These are phyloP conservation scores for Skeletonema marinoi DNA, from an alignment of 108 stramenopile species.

Conservation along the genomic window DNA sequence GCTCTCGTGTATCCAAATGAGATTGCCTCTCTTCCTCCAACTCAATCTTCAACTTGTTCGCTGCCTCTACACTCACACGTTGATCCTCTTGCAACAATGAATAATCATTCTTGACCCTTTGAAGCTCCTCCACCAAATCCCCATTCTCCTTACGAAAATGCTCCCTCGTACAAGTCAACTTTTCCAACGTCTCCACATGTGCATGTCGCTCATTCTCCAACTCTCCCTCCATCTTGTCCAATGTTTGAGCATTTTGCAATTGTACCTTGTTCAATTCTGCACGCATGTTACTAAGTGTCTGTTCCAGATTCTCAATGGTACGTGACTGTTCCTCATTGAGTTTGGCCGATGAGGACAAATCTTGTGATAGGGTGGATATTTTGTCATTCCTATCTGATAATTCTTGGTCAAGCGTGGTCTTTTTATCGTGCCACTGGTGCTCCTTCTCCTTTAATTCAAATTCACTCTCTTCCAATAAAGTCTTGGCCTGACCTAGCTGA, in stretches of 20 bases:
- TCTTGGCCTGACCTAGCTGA: background rate
- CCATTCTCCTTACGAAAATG: background rate
- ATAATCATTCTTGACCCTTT: background rate
- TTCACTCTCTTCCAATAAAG: conserved; percentile 1
- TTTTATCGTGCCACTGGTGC: background rate
- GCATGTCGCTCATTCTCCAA: background rate
- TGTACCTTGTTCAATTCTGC: background rate
- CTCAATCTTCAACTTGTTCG: background rate
- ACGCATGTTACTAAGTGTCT: background rate
- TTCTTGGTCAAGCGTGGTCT: background rate
- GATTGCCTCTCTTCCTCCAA: background rate
- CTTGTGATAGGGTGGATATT: background rate
- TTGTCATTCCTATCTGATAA: background rate
- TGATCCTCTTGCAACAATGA: background rate
- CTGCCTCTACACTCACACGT: background rate
- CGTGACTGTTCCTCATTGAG: background rate
- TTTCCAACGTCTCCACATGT: background rate
- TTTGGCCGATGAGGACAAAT: background rate
- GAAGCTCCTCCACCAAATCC: background rate
- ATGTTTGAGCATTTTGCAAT: background rate
- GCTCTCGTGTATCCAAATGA: background rate
- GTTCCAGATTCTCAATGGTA: background rate
- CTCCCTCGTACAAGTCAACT: background rate
- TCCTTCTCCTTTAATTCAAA: background rate
- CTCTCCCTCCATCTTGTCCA: conserved; percentile 1